Base-by-base conservation (phyloP, 371 early-diverging fungal species). In the Rhizopus sp. region DNA sequence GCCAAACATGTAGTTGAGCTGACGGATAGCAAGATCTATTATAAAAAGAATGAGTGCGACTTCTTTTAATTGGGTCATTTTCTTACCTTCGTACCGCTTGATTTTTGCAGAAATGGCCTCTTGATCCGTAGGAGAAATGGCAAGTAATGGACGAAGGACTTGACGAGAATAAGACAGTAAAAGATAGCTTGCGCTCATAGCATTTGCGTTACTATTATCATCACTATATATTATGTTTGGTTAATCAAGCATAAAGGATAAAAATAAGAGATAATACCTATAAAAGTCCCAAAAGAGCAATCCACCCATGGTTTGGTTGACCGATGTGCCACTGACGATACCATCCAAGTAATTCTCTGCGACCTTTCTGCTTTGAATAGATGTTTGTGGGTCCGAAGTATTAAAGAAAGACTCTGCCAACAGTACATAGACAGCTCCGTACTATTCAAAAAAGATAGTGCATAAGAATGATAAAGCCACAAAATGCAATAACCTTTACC, bases 1-100 rank as follows among this genome's bases (percentile, higher is more conserved):
- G n/a, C 82, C 82, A 53, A 82, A 52, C 1, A 76, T 33, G 50
- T 82, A 80, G 13, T 77, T 58, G 15, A 76, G 50, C 55, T 82
- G 82, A 6, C 59, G 50, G 0, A 59, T 34, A 1, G 77, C 73
- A 10, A 55, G 23, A 10, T 50, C 66, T 66, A 33, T 32, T 4
- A 50, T 34, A 16, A 6, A 45, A 8, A 34, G 15, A 3, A 41
- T 48, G 10, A 15, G 5, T 37, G 7, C 38, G 30, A 7, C 5
- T 46, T 12, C 3, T 41, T 42, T 50, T 40, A 30, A 47, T 47
- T 23, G 10, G 15, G 9, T 47, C 17, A n/a, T 12, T 31, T 42
- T 54, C 13, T 30, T 51, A 56, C 62, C 54, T 60, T 60, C 61
- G 15, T 60, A 60, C 23, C 30, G 32, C 35, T 54, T 39, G 10